Conservation (phyloP, 78 protist genomes). For the Dictyostelium brefeldianum region DNA sequence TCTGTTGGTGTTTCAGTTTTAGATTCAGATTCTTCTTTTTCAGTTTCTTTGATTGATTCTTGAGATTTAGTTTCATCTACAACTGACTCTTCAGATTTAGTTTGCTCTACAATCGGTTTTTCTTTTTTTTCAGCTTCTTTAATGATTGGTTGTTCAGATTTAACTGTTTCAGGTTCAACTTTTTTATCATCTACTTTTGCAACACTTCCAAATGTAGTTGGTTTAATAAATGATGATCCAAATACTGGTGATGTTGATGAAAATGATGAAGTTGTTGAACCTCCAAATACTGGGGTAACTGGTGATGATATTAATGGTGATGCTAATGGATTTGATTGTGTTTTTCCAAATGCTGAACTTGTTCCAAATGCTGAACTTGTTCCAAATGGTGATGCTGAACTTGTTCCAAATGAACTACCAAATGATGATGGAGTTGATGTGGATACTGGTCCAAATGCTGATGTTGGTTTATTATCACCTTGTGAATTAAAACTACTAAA, state of each 20-base stretch:
- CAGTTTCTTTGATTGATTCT: neutral
- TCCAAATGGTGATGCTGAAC: neutral
- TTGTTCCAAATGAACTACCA: neutral
- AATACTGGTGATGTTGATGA: slow-evolving; percentile 12
- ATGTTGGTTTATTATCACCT: neutral
- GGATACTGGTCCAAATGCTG: slow-evolving; percentile 21
- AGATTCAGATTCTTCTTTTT: neutral
- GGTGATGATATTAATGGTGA: neutral
- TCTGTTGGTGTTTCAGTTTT: neutral
- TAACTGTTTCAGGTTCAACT: neutral
- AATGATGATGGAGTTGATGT: neutral
- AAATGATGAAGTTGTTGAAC: neutral
- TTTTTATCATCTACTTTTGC: neutral
- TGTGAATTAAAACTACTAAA: neutral
- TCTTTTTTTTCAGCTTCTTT: neutral
- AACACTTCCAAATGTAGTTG: neutral
- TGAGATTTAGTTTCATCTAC: neutral
- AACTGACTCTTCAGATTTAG: neutral
- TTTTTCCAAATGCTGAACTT: neutral
- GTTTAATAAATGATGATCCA: neutral
- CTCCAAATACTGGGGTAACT: neutral
- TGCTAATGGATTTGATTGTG: neutral
- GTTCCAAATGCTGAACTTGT: neutral
- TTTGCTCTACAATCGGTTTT: neutral
- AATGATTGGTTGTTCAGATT: neutral